Percentiles rank a stretch among this genome's conserved stretches.
These are phyloP conservation scores for Starmerella kuoi DNA, from an alignment of 805 yeast genomes.

Conservation along the genomic window DNA sequence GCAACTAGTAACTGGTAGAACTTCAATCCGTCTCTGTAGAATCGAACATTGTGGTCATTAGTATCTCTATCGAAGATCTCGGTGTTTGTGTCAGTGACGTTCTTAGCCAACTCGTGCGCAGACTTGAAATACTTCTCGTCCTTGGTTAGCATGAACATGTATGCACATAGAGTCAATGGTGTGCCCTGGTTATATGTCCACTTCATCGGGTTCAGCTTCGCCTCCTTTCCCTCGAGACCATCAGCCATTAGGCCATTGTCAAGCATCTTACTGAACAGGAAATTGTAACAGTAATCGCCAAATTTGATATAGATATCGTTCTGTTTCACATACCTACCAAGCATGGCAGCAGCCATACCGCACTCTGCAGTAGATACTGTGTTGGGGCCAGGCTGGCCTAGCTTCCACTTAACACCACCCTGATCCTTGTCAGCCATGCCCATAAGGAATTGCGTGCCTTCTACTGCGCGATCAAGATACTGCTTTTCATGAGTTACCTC, in stretches of 20 bases:
- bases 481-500: constrained; percentile 49
- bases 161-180: constrained; percentile 43
- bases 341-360: constrained; percentile 48
- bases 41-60: constrained; percentile 38
- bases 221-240: constrained; percentile 39
- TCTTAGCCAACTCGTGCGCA: constrained; percentile 35
- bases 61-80: constrained; percentile 56
- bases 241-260: constrained; percentile 49
- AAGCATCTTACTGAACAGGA: constrained; percentile 41
- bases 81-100: constrained; percentile 45
- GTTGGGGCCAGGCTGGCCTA: constrained; percentile 45
- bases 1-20: constrained; percentile 54
- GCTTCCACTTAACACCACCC: constrained; percentile 63
- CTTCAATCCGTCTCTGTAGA: constrained; percentile 53
- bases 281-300: constrained; percentile 48
- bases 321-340: constrained; percentile 36
- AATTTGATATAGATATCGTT: constrained; percentile 42
- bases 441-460: constrained; percentile 48
- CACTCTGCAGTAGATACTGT: constrained; percentile 59
- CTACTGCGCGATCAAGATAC: constrained; percentile 45
- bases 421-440: constrained; percentile 42
- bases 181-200: constrained; percentile 62
- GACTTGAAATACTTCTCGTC: constrained; percentile 38
- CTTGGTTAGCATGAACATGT: constrained; percentile 40
- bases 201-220: constrained; percentile 39